These are phyloP conservation scores for Pueraria montana DNA, from an alignment of 306 rosid genomes.

Conservation along the genomic window DNA sequence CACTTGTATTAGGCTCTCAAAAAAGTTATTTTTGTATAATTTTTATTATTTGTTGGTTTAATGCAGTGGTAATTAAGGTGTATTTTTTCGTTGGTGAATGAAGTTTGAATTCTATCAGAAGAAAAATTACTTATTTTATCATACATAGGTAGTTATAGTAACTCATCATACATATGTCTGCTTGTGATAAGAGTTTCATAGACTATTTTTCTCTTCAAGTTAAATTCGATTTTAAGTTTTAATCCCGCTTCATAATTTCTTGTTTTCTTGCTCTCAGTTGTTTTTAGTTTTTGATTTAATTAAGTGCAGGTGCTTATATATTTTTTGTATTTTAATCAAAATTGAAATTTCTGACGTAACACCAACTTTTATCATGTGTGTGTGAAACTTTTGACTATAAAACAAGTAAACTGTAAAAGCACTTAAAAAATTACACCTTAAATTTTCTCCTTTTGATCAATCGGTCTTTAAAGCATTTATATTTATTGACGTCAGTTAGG, in stretches of 20 bases:
- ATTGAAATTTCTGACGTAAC: background rate
- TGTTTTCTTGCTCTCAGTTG: background rate
- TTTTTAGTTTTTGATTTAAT: too few species aligned
- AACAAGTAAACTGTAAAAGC: background rate
- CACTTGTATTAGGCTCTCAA: too few species aligned
- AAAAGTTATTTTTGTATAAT: too few species aligned
- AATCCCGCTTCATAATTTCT: background rate
- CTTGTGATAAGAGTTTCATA: too few species aligned
- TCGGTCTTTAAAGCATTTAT: background rate
- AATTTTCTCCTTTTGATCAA: background rate
- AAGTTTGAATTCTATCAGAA: too few species aligned
- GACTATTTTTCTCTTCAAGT: background rate
- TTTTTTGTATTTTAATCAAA: background rate
- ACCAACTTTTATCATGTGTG: background rate
- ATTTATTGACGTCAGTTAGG: background rate
- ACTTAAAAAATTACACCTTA: background rate
- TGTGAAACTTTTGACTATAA: background rate
- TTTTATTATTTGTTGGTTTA: too few species aligned
- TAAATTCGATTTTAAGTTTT: background rate
- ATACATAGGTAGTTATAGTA: too few species aligned
- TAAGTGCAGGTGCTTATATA: background rate
- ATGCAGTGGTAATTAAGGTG: too few species aligned
- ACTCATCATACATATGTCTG: too few species aligned
- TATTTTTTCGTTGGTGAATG: too few species aligned
- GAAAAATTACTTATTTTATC: too few species aligned